Evolutionary conservation across 345 rosid species (phyloP).

Genomic region (Aegle marmelos): DNA sequence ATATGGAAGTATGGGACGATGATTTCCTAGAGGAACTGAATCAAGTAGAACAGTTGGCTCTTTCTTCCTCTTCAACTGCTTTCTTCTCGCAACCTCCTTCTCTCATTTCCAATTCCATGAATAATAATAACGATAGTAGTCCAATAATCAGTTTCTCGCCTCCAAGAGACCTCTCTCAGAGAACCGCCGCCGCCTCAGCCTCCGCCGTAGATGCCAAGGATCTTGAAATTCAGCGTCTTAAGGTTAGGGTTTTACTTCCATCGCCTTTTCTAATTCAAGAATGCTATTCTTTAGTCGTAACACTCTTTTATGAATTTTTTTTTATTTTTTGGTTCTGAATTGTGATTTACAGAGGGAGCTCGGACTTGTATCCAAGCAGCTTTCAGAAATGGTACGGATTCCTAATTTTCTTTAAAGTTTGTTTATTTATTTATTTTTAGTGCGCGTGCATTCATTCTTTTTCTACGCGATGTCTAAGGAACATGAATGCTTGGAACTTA

Average conservation of each 20-base stretch:
- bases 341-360: slow-evolving; percentile 58
- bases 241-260: slow-evolving; percentile 41
- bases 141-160: slow-evolving; percentile 54
- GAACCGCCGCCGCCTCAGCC: slow-evolving; percentile 23
- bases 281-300: background rate
- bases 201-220: slow-evolving; percentile 34
- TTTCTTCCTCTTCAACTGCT: slow-evolving; percentile 22
- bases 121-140: background rate
- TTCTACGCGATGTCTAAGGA: slow-evolving; percentile 46
- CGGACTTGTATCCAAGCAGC: slow-evolving; percentile 46
- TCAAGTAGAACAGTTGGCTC: slow-evolving; percentile 39
- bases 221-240: slow-evolving; percentile 55
- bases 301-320: too few relatives aligned
- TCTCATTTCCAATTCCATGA: background rate
- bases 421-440: too few relatives aligned
- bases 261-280: too few relatives aligned
- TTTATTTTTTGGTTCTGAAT: background rate
- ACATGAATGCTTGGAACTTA: slow-evolving; percentile 52
- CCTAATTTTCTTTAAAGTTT: too few relatives aligned
- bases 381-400: slow-evolving; percentile 31
- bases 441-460: too few relatives aligned
- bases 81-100: slow-evolving; percentile 2
- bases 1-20: slow-evolving; percentile 58
- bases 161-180: slow-evolving; percentile 73
- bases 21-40: slow-evolving; percentile 44